Evolutionary conservation across 768 basidiomycete genomes (phyloP), one percentile per base, ranked within the genome.

Genomic region (Pisolithus orientalis): DNA sequence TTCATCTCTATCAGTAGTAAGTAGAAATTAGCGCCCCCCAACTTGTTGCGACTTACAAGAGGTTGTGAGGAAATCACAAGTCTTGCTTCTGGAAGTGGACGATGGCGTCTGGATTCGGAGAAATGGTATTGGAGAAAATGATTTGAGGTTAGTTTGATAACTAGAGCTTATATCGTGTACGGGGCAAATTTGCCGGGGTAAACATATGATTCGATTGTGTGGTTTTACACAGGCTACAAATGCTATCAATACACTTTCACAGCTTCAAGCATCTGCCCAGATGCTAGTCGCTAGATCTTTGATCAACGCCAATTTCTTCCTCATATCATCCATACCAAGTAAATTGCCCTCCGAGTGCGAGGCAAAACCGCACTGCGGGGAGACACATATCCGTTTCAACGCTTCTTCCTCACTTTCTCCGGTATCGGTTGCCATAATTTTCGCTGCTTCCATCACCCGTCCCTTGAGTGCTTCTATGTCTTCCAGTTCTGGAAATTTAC

Each of bases 331-430:
- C 16, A 62, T 59, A 4, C 50, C 53, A 16, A 78, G 66, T 34
- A 59, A 54, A 57, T 78, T 79, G 0, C 77, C 76, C 39, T 76
- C 75, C 2, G 69, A 60, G 53, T 76, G 76, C 6, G 68, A 71
- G 14, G 76, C 76, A 54, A 78, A 79, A 10, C 78, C 79, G 48
- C 78, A 80, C 61, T 80, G 78, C 0, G 77, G 74, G n/a, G 72
- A 73, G 52, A 79, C 68, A 44, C 68, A 66, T 28, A 80, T 67
- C 52, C 72, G 73, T 43, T 54, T 37, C 37, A 59, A 2, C 8
- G 77, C 77, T 49, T 73, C 70, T 47, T 72, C 73, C 40, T 65
- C 56, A 5, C 70, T 66, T 62, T 67, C 64, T 39, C 64, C 63
- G 8, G 66, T 49, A 13, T 75, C 75, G 32, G 66, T 62, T 1